phyloP scores from a whole-genome alignment of 345 rosid genomes.

The Acer yangbiense region DNA sequence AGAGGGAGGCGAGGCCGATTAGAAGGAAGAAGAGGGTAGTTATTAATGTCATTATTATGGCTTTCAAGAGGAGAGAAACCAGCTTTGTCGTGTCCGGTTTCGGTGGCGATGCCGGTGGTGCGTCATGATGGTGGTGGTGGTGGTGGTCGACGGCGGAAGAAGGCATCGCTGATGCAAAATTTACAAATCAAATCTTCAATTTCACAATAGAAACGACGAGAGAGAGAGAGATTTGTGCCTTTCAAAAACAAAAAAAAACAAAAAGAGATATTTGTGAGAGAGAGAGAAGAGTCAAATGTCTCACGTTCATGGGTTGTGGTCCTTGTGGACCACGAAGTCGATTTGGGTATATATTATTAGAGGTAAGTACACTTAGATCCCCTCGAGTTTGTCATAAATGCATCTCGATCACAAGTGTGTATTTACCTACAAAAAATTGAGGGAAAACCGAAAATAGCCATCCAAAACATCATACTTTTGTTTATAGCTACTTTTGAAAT shows the following conservation, averaged over 20 bases:
- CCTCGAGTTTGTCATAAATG: too few relatives aligned
- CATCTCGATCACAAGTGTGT: too few relatives aligned
- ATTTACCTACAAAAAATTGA: too few relatives aligned
- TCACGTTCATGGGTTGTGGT: not conserved
- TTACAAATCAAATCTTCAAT: not conserved
- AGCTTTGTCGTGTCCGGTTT: conserved; percentile 46
- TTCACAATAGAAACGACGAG: too few relatives aligned
- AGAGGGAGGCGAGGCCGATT: conserved; percentile 41
- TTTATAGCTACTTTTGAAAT: too few relatives aligned
- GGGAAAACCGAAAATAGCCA: too few relatives aligned
- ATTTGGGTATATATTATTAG: not conserved
- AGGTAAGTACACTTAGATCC: too few relatives aligned
- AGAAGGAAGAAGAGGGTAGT: conserved; percentile 61
- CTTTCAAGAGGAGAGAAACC: conserved; percentile 60
- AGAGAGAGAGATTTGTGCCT: not conserved
- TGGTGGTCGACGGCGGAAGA: conserved; percentile 14
- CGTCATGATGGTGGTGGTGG: conserved; percentile 27
- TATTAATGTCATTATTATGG: conserved; percentile 67
- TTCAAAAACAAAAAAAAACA: too few relatives aligned
- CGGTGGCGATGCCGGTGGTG: conserved; percentile 27
- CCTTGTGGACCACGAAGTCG: not conserved
- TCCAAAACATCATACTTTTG: too few relatives aligned
- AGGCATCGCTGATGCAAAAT: conserved; percentile 24
- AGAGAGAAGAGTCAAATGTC: not conserved
- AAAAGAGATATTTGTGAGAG: not conserved